Evolutionary conservation across 257 asterid genomes (phyloP).

Genomic region (Jasminum sambac): DNA sequence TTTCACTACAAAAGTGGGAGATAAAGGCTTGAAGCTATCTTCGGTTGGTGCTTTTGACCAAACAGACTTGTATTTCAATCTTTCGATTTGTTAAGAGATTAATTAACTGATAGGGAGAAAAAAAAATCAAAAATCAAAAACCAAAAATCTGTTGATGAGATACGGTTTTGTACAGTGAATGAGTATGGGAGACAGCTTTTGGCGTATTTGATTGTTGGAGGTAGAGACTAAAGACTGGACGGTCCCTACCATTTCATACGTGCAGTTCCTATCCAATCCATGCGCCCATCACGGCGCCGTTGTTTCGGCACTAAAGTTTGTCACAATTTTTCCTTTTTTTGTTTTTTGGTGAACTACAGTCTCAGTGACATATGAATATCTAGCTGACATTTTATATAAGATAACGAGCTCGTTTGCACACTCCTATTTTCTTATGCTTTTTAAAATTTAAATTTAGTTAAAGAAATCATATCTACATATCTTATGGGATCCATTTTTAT

Average conservation of each 20-base stretch:
- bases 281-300: constrained; percentile 37
- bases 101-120: background rate
- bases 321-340: too few species aligned
- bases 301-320: background rate
- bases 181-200: background rate
- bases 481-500: too few species aligned
- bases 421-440: too few species aligned
- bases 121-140: too few species aligned
- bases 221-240: background rate
- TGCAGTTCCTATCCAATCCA: constrained; percentile 26
- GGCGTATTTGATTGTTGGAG: background rate
- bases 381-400: too few species aligned
- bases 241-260: constrained; percentile 3
- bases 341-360: too few species aligned
- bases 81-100: background rate
- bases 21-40: background rate
- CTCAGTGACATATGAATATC: too few species aligned
- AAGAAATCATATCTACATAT: too few species aligned
- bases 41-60: constrained; percentile 12
- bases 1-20: background rate
- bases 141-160: background rate
- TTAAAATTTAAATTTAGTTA: too few species aligned
- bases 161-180: background rate
- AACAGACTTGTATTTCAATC: background rate
- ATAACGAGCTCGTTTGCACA: too few species aligned